Evolutionary conservation across 2,329 filamentous ascomycete genomes (phyloP).

Genomic region (Trichoderma gracile): DNA sequence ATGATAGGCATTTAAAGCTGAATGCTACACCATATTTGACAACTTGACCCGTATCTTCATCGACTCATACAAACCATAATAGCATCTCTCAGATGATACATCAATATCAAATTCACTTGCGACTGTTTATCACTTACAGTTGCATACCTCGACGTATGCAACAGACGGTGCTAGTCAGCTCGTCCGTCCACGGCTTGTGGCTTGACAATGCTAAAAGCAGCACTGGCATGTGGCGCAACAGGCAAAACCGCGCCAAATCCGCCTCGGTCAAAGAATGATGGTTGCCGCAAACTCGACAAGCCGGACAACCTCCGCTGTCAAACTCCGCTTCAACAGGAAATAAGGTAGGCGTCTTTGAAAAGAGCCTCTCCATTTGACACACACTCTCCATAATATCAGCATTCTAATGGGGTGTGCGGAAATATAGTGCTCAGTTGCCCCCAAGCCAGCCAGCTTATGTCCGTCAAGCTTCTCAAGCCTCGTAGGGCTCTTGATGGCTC

Average conservation of each 20-base stretch:
- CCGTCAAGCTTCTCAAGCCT: constrained; percentile 10
- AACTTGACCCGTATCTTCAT: too few species aligned
- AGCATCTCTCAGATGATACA: too few species aligned
- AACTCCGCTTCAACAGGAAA: constrained; percentile 2
- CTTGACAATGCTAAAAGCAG: constrained; percentile 15
- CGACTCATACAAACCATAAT: too few species aligned
- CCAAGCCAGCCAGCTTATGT: background rate
- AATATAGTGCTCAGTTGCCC: background rate
- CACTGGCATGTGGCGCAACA: constrained; percentile 15
- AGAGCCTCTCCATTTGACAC: background rate
- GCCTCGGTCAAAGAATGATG: background rate
- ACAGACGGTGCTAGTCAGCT: background rate
- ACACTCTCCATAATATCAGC: background rate
- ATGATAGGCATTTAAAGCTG: too few species aligned
- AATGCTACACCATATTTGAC: too few species aligned
- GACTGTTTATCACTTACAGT: background rate
- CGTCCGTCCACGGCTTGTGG: background rate
- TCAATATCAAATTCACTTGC: too few species aligned
- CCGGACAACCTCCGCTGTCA: background rate
- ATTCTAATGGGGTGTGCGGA: background rate
- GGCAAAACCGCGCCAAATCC: background rate
- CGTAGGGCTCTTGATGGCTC: constrained; percentile 3
- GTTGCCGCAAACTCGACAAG: background rate
- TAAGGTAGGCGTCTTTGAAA: background rate
- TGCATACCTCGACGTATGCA: constrained; percentile 16